Evolutionary conservation across 2,329 filamentous ascomycete genomes (phyloP), one percentile per base, ranked within the genome.

Genomic region (Ophiosphaerella narmari): DNA sequence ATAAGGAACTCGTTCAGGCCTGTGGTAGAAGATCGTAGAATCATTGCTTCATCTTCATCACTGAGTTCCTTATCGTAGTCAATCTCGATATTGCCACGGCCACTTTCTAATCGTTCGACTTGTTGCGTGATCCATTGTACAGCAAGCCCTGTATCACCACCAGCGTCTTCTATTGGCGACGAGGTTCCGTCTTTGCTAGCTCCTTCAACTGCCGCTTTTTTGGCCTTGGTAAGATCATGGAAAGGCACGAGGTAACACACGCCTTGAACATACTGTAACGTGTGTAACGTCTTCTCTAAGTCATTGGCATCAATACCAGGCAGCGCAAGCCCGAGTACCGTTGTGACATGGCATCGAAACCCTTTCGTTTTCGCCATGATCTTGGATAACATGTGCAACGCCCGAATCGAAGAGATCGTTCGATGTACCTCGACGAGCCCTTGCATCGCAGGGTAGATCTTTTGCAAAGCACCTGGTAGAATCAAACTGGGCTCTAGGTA

Each of bases 251-350:
- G 96, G 77, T 97, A 97, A 52, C 91, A 93, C 11, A 97, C 90
- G 50, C 90, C 89, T 73, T 97, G 93, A 49, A 99, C 94, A 70
- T 97, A 97, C 60, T 92, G 90, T 50, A 99, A 80, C 0, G 94
- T 95, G 73, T 96, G 90, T 62, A 96, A 84, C 0, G 94, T 97
- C 80, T 99, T 99, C 69, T 94, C 92, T 23, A 99, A 78, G 74
- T 99, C 94, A 69, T 99, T 99, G 57, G 95, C 92, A 74, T 99
- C 95, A 50, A 99, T 96, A 18, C 94, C 95, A 0, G 95, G 95
- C 29, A 99, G 79, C 4, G 93, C 91, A 52, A 99, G 81, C 5
- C 93, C 94, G n/a, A 99, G 78, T 32, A 99, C 78, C 0, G 93
- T 93, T 1, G 94, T 99, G 56, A 99, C 87, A 71, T 99, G 94